Conservation (phyloP, 2,329 filamentous ascomycete species). For the Intubia oerlemansii region DNA sequence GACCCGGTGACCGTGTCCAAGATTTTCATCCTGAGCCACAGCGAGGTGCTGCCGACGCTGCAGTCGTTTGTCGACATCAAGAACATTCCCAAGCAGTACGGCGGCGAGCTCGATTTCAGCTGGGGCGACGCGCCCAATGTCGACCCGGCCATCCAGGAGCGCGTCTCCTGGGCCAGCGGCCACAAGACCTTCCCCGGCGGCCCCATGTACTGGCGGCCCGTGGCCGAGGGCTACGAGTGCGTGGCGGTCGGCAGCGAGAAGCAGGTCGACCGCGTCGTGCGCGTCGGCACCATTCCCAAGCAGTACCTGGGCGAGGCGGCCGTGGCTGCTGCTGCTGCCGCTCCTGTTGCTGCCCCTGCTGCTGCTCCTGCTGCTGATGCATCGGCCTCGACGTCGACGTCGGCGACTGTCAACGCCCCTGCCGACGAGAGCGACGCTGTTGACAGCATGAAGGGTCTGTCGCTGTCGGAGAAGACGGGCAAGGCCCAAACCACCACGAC, state of each 20-base stretch:
- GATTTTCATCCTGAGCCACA: constrained; percentile 66
- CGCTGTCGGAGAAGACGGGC: constrained; percentile 5
- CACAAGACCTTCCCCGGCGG: constrained; percentile 31
- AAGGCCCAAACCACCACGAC: background rate
- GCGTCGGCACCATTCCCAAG: constrained; percentile 29
- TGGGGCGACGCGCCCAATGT: constrained; percentile 57
- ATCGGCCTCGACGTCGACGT: background rate
- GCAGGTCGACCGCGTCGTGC: constrained; percentile 22
- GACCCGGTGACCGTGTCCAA: constrained; percentile 86
- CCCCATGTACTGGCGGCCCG: constrained; percentile 34
- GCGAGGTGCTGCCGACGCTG: constrained; percentile 58
- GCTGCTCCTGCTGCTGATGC: constrained; percentile 1
- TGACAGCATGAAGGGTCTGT: constrained; percentile 4
- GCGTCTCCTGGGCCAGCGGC: constrained; percentile 29
- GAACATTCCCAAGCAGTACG: constrained; percentile 79
- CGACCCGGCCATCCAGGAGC: constrained; percentile 36
- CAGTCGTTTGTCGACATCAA: constrained; percentile 59
- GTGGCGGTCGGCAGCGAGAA: constrained; percentile 27
- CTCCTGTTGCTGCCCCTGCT: constrained; percentile 1
- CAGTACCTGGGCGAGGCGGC: constrained; percentile 11
- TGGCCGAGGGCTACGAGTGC: constrained; percentile 23
- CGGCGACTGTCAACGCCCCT: too few species aligned
- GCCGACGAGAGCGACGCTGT: constrained; percentile 1
- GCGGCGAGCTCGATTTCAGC: constrained; percentile 63
- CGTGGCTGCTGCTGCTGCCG: background rate